A percentile compares a stretch with the other conserved stretches of the same genome.
These are phyloP conservation scores for Dryadomyces sulphureus DNA, from an alignment of 2,329 filamentous ascomycete genomes.

Conservation along the genomic window DNA sequence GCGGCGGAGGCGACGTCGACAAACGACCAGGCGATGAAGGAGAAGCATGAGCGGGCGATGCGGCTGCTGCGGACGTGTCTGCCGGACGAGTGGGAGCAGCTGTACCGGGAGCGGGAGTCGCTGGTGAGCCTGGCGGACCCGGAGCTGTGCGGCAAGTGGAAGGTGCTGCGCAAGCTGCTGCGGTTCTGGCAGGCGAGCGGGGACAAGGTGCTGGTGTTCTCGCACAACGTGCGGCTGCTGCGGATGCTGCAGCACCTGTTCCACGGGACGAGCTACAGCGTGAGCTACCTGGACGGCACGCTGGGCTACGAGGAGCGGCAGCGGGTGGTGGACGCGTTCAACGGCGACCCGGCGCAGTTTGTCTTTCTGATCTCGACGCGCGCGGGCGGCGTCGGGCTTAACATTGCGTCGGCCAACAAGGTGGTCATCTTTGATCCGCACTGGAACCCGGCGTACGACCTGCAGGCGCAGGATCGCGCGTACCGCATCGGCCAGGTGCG, in stretches of 20 bases:
- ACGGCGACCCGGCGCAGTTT: constrained; percentile 72
- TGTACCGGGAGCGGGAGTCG: constrained; percentile 63
- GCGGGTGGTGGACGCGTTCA: constrained; percentile 76
- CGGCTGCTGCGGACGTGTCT: constrained; percentile 59
- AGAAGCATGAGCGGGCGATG: constrained; percentile 53
- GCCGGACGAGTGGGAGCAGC: constrained; percentile 57
- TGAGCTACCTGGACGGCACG: constrained; percentile 79
- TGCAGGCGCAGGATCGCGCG: constrained; percentile 90
- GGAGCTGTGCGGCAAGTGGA: constrained; percentile 95
- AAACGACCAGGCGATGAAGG: not conserved
- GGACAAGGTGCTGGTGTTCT: constrained; percentile 93
- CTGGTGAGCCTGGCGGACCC: constrained; percentile 72
- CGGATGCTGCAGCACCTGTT: constrained; percentile 77
- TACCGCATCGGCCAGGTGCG: constrained; percentile 89
- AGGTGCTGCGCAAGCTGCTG: constrained; percentile 71
- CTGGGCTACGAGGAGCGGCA: constrained; percentile 75
- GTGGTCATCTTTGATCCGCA: constrained; percentile 95
- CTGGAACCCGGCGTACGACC: constrained; percentile 90
- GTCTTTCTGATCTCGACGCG: constrained; percentile 93
- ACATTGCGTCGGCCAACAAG: constrained; percentile 96
- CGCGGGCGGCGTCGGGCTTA: constrained; percentile 84
- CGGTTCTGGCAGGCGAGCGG: constrained; percentile 80
- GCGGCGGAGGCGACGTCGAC: constrained; percentile 10
- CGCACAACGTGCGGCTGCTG: constrained; percentile 74
- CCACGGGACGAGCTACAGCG: constrained; percentile 74